Conservation (phyloP, 2,329 filamentous ascomycete genomes). For the Chlorencoelia australis region DNA sequence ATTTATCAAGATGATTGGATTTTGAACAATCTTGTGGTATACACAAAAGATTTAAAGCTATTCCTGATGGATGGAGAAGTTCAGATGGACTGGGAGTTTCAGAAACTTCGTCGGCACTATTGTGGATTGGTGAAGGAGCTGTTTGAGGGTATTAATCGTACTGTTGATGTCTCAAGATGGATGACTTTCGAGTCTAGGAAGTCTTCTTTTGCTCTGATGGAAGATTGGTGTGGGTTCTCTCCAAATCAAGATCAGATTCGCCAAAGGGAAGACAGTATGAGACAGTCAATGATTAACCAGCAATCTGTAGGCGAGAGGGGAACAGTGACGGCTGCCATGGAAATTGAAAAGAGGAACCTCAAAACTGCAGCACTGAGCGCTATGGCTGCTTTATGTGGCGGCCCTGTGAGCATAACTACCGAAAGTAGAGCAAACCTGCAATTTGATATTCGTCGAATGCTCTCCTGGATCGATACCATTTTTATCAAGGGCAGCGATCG, state of each 20-base stretch:
- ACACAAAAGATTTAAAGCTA: conserved; percentile 83
- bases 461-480: conserved; percentile 91
- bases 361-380: conserved; percentile 84
- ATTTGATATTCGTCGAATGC: conserved; percentile 86
- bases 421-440: conserved; percentile 80
- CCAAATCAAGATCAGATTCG: conserved; percentile 78
- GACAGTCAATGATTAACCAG: conserved; percentile 72
- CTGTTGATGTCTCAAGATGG: conserved; percentile 79
- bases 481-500: conserved; percentile 88
- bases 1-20: conserved; percentile 86
- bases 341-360: conserved; percentile 92
- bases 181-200: conserved; percentile 96
- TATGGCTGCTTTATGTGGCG: conserved; percentile 86
- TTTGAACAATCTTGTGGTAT: conserved; percentile 75
- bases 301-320: conserved; percentile 64
- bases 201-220: conserved; percentile 92
- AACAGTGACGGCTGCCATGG: conserved; percentile 78
- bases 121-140: conserved; percentile 89
- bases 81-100: conserved; percentile 89
- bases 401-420: conserved; percentile 76
- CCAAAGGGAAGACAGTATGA: conserved; percentile 76
- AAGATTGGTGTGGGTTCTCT: conserved; percentile 98
- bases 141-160: conserved; percentile 82
- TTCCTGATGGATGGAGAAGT: conserved; percentile 94
- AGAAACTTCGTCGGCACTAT: conserved; percentile 83